phyloP scores from a whole-genome alignment of 306 rosid genomes.

The Cyclanthera cordifolia region DNA sequence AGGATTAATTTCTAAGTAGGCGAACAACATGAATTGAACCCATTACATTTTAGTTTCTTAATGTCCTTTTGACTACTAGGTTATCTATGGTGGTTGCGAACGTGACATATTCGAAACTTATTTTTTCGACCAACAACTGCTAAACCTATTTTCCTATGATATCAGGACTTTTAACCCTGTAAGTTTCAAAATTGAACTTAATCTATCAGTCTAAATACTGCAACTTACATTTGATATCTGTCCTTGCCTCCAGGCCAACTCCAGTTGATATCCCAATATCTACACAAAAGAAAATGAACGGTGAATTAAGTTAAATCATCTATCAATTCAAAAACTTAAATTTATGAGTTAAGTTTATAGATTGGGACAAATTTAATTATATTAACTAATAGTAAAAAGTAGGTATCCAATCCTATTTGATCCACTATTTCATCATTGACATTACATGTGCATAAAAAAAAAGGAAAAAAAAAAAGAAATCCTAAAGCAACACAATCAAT shows the following conservation, averaged over 20 bases:
- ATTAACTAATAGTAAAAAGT: neutral
- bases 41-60: no score
- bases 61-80: no score
- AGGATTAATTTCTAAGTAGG: no score
- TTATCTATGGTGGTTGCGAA: no score
- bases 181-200: neutral
- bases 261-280: slow-evolving; percentile 44
- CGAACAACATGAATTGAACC: no score
- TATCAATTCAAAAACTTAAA: no score
- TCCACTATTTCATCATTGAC: neutral
- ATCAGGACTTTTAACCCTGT: neutral
- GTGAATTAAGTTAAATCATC: no score
- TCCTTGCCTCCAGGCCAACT: slow-evolving; percentile 31
- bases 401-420: neutral
- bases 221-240: slow-evolving; percentile 25
- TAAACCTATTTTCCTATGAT: neutral
- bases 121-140: neutral
- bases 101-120: neutral
- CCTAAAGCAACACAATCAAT: no score
- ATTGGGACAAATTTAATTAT: no score
- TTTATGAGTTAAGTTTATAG: no score
- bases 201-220: neutral
- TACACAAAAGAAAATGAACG: slow-evolving; percentile 15
- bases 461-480: no score
- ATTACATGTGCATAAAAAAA: no score